Base-by-base conservation (phyloP, 179 eudicot species). In the Drosera spatulata region DNA sequence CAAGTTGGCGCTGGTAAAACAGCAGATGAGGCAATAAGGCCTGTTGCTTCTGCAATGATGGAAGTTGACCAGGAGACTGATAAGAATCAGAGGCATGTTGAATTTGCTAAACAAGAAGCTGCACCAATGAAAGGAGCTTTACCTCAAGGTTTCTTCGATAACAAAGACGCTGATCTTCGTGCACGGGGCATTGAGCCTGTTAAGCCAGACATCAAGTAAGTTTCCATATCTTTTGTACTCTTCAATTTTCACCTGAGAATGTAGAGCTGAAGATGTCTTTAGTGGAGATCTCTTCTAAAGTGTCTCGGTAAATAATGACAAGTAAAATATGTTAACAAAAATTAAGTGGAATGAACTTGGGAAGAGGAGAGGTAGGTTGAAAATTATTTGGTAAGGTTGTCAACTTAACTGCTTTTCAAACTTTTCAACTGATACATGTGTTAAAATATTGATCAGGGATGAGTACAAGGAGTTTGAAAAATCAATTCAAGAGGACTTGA, bases 401-500 rank as follows among this genome's bases (percentile, higher is more conserved):
- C 33, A 22, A 22, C 33, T 22, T 22, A 22, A 22, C 33, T 22
- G 33, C 33, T 22, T 22, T 22, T 22, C 33, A 22, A 22, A 22
- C 33, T 22, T 22, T 22, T 22, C 33, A 22, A 39, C 41, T 55
- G 9, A 4, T 46, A 8, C 13, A 11, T 10, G 5, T 55, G 39
- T 55, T 55, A 55, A 41, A 64, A 41, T 68, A 62, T 33, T 73
- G 64, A 22, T 22, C 83, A 90, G 97, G 64, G 97, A 87, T 60
- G 97, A 90, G 75, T 90, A 87, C 79, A 90, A 85, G 79, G 90
- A 85, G 69, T 90, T 90, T 64, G 97, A 90, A 70, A 87, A 83
- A 68, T 73, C 76, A 59, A 87, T 90, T 65, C 85, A 90, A 69
- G 85, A 73, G 65, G 95, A 90, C 69, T 75, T 90, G 75, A 66